A percentile compares a stretch with the other conserved stretches of the same genome.
Evolutionary conservation across 1,284 basidiomycete species (phyloP).

Genomic region (Leccinum solheimii): DNA sequence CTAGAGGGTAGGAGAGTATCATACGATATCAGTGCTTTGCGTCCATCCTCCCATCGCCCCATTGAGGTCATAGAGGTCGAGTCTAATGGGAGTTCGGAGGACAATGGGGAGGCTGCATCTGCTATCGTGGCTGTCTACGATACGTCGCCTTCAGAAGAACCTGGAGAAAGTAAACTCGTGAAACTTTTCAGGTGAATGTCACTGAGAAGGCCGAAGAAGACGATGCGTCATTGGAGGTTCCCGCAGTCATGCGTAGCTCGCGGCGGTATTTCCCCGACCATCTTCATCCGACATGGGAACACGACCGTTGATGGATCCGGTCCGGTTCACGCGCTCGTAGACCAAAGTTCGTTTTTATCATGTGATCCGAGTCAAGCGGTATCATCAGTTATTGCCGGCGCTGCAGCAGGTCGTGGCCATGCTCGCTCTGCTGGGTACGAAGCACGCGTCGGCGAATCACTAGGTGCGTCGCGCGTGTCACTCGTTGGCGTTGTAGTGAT

Average conservation of each 20-base stretch:
- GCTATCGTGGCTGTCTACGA: slow-evolving; percentile 24
- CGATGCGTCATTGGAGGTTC: slow-evolving; percentile 1
- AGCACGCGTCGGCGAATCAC: no score
- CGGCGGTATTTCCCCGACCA: slow-evolving; percentile 6
- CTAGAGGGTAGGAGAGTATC: slow-evolving; percentile 10
- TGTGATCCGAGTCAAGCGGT: no score
- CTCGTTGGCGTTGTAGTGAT: no score
- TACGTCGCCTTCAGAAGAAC: slow-evolving; percentile 10
- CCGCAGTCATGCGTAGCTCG: not conserved
- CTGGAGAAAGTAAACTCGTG: slow-evolving; percentile 2
- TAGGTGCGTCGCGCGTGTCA: no score
- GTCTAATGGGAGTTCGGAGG: slow-evolving; percentile 13
- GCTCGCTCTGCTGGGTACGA: no score
- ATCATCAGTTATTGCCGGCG: no score
- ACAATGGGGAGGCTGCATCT: slow-evolving; percentile 21
- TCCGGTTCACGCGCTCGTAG: no score
- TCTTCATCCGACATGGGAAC: slow-evolving; percentile 12
- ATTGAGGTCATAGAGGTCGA: slow-evolving; percentile 17
- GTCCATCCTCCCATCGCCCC: slow-evolving; percentile 4
- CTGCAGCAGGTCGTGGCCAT: no score
- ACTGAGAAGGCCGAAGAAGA: slow-evolving; percentile 7
- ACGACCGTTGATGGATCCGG: not conserved
- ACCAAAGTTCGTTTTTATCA: no score
- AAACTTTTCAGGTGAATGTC: slow-evolving; percentile 7
- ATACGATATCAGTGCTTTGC: slow-evolving; percentile 12